A percentile compares a stretch with the other conserved stretches of the same genome.
Evolutionary conservation across 768 basidiomycete species (phyloP).

Genomic region (Rhodosporidiobolus sp.): DNA sequence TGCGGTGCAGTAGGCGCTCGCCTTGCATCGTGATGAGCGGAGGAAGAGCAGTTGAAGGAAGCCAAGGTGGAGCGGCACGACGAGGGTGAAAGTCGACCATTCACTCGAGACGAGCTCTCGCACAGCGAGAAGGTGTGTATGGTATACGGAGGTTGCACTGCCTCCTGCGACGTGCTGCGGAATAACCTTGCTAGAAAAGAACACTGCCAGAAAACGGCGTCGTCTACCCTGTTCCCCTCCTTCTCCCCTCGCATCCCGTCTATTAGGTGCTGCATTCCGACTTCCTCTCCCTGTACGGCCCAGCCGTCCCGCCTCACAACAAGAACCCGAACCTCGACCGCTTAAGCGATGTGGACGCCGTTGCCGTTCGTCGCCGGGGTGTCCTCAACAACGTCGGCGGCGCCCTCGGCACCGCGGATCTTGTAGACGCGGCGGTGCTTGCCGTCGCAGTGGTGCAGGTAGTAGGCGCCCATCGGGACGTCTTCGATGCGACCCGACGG

Average conservation of each 20-base stretch:
- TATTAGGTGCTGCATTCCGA: not conserved
- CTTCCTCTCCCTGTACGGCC: not conserved
- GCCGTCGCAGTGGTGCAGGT: slow-evolving; percentile 82
- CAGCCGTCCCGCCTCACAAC: not conserved
- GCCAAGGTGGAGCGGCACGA: not conserved
- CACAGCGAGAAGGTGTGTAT: too few relatives aligned
- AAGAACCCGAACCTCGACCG: too few relatives aligned
- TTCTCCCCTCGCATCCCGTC: too few relatives aligned
- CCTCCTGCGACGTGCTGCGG: too few relatives aligned
- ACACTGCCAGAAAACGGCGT: too few relatives aligned
- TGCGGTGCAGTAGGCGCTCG: slow-evolving; percentile 19
- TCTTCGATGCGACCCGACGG: slow-evolving; percentile 84
- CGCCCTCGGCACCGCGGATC: slow-evolving; percentile 44
- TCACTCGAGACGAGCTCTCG: too few relatives aligned
- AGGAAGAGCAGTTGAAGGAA: not conserved
- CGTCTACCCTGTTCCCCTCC: too few relatives aligned
- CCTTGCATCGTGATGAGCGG: slow-evolving; percentile 3
- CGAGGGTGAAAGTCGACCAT: too few relatives aligned
- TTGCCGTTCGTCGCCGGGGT: slow-evolving; percentile 4
- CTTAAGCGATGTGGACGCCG: not conserved
- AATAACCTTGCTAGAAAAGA: too few relatives aligned
- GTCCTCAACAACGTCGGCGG: too few relatives aligned
- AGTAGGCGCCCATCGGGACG: slow-evolving; percentile 91
- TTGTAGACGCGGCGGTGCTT: slow-evolving; percentile 90
- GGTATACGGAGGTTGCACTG: too few relatives aligned